Evolutionary conservation across 805 yeast species (phyloP).

Genomic region (Ogataea neopini): DNA sequence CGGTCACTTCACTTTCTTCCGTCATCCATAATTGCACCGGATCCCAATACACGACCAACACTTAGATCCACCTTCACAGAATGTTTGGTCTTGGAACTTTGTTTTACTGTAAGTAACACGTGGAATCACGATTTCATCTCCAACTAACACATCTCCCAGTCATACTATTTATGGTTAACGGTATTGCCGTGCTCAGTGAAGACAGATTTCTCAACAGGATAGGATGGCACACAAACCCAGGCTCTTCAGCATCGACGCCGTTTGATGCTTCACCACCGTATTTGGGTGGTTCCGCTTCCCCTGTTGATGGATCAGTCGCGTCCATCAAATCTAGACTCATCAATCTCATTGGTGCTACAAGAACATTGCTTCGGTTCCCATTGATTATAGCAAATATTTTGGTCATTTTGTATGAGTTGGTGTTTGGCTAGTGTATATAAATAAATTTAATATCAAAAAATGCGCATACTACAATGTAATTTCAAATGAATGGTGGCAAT

Average conservation of each 20-base stretch:
- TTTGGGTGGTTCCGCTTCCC: constrained; percentile 24
- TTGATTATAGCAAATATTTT: constrained; percentile 51
- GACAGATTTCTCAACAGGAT: constrained; percentile 54
- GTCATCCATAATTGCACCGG: no score
- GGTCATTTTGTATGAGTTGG: constrained; percentile 53
- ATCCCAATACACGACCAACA: no score
- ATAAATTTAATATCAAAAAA: background rate
- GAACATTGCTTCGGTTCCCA: constrained; percentile 59
- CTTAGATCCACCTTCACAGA: background rate
- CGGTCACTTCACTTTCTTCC: no score
- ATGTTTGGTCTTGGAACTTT: constrained; percentile 61
- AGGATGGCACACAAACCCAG: constrained; percentile 45
- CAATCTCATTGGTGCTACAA: constrained; percentile 56
- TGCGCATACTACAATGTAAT: background rate
- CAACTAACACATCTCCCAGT: constrained; percentile 25
- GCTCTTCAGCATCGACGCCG: constrained; percentile 26
- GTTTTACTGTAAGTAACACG: constrained; percentile 41
- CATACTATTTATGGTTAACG: constrained; percentile 52
- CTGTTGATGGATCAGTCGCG: constrained; percentile 14
- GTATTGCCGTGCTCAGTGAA: constrained; percentile 60
- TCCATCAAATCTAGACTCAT: constrained; percentile 48
- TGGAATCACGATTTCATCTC: background rate
- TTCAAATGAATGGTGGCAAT: constrained; percentile 33
- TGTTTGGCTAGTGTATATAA: constrained; percentile 42
- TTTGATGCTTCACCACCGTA: constrained; percentile 13